Percentiles rank a stretch among this genome's conserved stretches.
phyloP scores from a whole-genome alignment of 2,329 filamentous ascomycete species.

The Fulvia fulva region DNA sequence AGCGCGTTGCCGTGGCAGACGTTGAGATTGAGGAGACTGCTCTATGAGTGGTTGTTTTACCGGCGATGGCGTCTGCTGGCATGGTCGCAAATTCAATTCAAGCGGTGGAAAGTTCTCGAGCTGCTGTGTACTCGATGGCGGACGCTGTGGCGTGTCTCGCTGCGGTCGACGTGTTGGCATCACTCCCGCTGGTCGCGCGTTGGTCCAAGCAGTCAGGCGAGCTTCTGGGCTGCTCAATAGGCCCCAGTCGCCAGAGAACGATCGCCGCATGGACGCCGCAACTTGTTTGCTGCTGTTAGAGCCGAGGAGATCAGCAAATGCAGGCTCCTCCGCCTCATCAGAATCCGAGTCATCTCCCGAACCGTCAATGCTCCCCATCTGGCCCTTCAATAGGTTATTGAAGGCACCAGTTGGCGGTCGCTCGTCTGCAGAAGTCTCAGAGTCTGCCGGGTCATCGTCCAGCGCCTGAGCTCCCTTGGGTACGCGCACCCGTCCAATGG shows the following conservation, averaged over 20 bases:
- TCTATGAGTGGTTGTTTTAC: not conserved
- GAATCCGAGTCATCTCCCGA: not conserved
- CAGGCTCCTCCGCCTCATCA: not conserved
- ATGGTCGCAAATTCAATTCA: not conserved
- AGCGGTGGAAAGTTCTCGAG: not conserved
- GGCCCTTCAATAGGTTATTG: not conserved
- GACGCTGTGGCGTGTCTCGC: not conserved
- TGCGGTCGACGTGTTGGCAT: not conserved
- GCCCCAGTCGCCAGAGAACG: not conserved
- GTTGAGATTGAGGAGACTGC: not conserved
- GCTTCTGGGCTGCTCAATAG: not conserved
- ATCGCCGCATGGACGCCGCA: not conserved
- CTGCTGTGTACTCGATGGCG: not conserved
- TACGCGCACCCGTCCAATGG: slow-evolving; percentile 14
- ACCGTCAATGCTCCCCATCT: not conserved
- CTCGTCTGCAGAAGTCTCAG: slow-evolving; percentile 7
- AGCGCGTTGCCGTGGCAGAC: not conserved
- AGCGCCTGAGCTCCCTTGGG: slow-evolving; percentile 14
- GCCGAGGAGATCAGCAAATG: not conserved
- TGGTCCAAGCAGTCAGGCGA: not conserved
- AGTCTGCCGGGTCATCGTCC: slow-evolving; percentile 2
- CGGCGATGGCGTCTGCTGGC: not conserved
- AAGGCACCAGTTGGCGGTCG: not conserved
- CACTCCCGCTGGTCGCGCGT: not conserved
- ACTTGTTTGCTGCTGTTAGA: not conserved